These are phyloP conservation scores for Eucalyptus albens DNA, from an alignment of 345 rosid genomes.

Conservation along the genomic window DNA sequence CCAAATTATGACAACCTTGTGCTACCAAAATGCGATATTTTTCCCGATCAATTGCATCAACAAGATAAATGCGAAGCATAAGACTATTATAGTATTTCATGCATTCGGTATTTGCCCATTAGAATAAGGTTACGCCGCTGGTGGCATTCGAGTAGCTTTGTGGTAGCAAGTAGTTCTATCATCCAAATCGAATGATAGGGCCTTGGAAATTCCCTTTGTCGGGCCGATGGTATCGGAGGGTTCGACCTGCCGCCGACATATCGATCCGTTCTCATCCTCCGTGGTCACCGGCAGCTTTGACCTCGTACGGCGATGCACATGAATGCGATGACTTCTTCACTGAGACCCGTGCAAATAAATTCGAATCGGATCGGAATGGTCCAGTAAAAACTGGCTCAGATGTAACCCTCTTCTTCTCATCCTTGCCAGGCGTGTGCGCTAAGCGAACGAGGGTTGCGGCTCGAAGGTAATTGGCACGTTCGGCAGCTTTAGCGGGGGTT, in stretches of 20 bases:
- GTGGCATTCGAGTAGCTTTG: not conserved
- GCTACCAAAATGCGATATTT: not conserved
- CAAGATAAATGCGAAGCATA: not conserved
- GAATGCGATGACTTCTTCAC: not conserved
- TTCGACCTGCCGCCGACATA: not conserved
- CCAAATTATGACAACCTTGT: not conserved
- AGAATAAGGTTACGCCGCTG: accelerated
- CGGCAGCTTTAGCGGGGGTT: not conserved
- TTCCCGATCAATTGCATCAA: not conserved
- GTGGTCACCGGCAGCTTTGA: not conserved
- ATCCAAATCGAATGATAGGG: not conserved
- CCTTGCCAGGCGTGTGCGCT: not conserved
- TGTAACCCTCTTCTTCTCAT: not conserved
- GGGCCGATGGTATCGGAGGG: not conserved
- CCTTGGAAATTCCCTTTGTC: not conserved
- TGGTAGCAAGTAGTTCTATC: not conserved
- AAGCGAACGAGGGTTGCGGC: not conserved
- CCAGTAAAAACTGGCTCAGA: not conserved
- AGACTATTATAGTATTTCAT: not conserved
- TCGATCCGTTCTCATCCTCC: not conserved
- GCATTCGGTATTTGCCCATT: not conserved
- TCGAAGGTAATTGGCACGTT: not conserved
- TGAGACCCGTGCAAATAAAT: not conserved
- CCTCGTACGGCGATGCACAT: not conserved
- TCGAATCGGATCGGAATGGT: not conserved